Conservation (phyloP, 495 filamentous ascomycete genomes). For the Amniculicola lignicola region DNA sequence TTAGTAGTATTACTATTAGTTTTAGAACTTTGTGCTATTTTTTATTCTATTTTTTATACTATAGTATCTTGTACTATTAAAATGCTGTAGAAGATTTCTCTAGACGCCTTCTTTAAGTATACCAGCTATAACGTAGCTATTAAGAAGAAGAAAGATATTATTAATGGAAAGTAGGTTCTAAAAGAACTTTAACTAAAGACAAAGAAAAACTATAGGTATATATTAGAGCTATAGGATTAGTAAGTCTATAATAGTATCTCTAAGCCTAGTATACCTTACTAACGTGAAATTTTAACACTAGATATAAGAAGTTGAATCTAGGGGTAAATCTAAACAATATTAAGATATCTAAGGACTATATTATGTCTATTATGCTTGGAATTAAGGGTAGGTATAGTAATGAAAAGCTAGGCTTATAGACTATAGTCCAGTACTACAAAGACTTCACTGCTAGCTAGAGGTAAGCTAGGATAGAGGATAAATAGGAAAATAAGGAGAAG, state of each 20-base stretch:
- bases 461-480: too few relatives aligned
- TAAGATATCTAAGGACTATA: conserved; percentile 9
- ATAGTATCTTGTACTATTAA: not conserved
- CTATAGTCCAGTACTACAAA: too few relatives aligned
- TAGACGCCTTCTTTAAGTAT: conserved; percentile 3
- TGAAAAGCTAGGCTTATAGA: too few relatives aligned
- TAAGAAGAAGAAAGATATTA: too few relatives aligned
- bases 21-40: conserved; percentile 2
- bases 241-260: conserved; percentile 9
- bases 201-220: not conserved
- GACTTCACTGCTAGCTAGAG: too few relatives aligned
- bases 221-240: conserved; percentile 1
- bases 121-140: not conserved
- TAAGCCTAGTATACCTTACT: conserved; percentile 5
- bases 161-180: too few relatives aligned
- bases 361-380: conserved; percentile 5
- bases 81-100: conserved; percentile 11
- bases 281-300: conserved; percentile 12
- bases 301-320: conserved; percentile 11
- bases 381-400: too few relatives aligned
- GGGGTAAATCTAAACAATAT: conserved; percentile 7
- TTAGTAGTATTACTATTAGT: not conserved
- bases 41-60: conserved; percentile 4
- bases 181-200: not conserved
- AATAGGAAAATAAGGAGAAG: conserved; percentile 11